Base-by-base conservation (phyloP, 768 basidiomycete genomes). In the Tulasnella sp. region DNA sequence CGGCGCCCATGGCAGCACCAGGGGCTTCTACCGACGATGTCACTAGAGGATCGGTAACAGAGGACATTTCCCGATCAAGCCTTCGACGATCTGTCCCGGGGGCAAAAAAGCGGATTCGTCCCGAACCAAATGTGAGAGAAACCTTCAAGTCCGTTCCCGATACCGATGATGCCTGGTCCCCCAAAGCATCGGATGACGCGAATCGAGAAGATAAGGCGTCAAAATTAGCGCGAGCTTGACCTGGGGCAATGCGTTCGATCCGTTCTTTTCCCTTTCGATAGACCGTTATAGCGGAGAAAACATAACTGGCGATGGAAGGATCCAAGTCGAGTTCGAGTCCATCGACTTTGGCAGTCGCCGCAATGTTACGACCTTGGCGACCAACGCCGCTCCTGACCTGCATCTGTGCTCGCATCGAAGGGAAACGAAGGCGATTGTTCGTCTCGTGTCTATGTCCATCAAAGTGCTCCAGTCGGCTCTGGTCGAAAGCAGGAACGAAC, bases 291-390 rank as follows among this genome's bases (percentile, higher is more conserved):
- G 96, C 85, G n/a, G 93, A 90, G 82, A 92, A 93, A 9, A 94
- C 86, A 81, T 90, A 93, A 79, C 90, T 89, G 4, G 93, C 89
- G 77, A 96, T 92, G 35, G 88, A 88, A 0, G 94, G 90, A 82
- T 96, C 94, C 32, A 97, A 85, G 81, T 96, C 93, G 77, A 96
- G 86, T 71, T 93, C 87, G 82, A 96, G 95, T 16, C 95, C 95
- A 81, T 90, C 92, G 81, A 97, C 92, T 74, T 87, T 88, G 1
- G 92, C 92, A 37, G 85, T 85, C 76, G 93, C 85, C 85, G 88
- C 89, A 32, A 93, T 84, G 77, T 88, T 87, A 44, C 89, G 88
- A 23, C 87, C 86, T 5, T 86, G 82, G 2, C 84, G 83, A 0
- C 87, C 86, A 20, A 86, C 86, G 2, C 89, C 87, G 0, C 90